A percentile compares a stretch with the other conserved stretches of the same genome.
These are phyloP conservation scores for Nannochloropsis oceanica DNA, from an alignment of 108 stramenopile species.

Conservation along the genomic window DNA sequence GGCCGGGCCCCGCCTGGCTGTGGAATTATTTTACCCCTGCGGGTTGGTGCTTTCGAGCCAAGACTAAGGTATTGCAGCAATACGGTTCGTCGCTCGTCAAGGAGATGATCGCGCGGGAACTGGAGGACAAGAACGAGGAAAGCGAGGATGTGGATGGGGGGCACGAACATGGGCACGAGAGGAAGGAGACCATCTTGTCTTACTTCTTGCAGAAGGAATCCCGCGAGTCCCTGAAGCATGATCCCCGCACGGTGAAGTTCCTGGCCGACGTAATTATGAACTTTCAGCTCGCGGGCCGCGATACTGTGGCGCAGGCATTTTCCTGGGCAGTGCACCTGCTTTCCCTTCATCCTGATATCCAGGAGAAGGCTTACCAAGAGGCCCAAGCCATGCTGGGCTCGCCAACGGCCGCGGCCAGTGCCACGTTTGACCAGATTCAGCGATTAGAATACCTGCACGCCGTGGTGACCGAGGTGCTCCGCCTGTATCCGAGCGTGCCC, in stretches of 20 bases:
- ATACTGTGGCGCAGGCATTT: slow-evolving; percentile 45
- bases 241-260: neutral
- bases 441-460: slow-evolving; percentile 31
- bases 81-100: slow-evolving; percentile 30
- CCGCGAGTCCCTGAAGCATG: neutral
- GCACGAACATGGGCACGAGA: neutral
- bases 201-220: slow-evolving; percentile 2
- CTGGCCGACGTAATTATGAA: slow-evolving; percentile 45
- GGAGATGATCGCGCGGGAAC: neutral
- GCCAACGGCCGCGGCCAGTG: neutral
- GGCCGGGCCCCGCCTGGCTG: slow-evolving; percentile 22
- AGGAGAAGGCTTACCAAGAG: slow-evolving; percentile 32
- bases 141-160: slow-evolving; percentile 3
- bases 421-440: neutral
- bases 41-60: neutral
- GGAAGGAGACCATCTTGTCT: neutral
- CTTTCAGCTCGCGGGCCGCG: slow-evolving; percentile 45
- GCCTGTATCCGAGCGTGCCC: slow-evolving; percentile 43
- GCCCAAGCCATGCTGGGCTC: neutral
- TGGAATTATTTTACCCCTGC: slow-evolving; percentile 1
- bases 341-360: slow-evolving; percentile 19
- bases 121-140: neutral
- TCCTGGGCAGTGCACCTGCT: slow-evolving; percentile 42
- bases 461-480: slow-evolving; percentile 36
- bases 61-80: slow-evolving; percentile 17